Conservation (phyloP, 768 basidiomycete species). For the Psilocybe subaeruginosa region DNA sequence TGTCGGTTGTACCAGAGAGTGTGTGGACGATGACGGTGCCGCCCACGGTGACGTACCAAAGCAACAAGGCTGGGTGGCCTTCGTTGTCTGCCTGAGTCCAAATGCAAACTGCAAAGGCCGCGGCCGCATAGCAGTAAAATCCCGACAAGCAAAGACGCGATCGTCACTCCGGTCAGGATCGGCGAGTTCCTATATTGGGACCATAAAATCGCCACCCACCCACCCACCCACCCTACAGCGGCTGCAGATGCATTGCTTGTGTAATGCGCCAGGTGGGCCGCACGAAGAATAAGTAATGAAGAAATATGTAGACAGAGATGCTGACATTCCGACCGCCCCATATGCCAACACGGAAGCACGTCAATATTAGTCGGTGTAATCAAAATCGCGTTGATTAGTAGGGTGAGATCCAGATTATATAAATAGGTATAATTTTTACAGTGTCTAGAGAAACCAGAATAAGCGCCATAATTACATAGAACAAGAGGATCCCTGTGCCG, state of each 20-base stretch:
- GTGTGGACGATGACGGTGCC: slow-evolving; percentile 11
- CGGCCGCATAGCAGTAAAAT: slow-evolving; percentile 1
- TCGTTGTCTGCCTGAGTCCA: not conserved
- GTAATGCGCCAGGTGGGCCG: slow-evolving; percentile 19
- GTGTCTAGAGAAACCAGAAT: not conserved
- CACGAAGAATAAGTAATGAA: slow-evolving; percentile 15
- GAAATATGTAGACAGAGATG: not conserved
- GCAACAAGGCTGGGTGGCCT: not conserved
- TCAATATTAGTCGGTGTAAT: not conserved
- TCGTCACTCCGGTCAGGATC: not conserved
- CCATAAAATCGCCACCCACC: no score
- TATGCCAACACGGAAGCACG: not conserved
- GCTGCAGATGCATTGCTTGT: slow-evolving; percentile 20
- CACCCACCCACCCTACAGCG: slow-evolving; percentile 22
- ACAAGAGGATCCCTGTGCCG: not conserved
- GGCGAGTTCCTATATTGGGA: not conserved
- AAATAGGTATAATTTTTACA: not conserved
- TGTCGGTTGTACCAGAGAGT: slow-evolving; percentile 23
- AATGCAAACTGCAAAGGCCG: no score
- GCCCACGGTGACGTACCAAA: slow-evolving; percentile 14
- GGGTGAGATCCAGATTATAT: not conserved
- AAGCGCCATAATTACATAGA: not conserved
- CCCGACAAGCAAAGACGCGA: slow-evolving; percentile 14
- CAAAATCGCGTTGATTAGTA: not conserved
- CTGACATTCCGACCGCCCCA: not conserved